phyloP scores from a whole-genome alignment of 148 eudicot genomes.

The Vaccinium macrocarpon region DNA sequence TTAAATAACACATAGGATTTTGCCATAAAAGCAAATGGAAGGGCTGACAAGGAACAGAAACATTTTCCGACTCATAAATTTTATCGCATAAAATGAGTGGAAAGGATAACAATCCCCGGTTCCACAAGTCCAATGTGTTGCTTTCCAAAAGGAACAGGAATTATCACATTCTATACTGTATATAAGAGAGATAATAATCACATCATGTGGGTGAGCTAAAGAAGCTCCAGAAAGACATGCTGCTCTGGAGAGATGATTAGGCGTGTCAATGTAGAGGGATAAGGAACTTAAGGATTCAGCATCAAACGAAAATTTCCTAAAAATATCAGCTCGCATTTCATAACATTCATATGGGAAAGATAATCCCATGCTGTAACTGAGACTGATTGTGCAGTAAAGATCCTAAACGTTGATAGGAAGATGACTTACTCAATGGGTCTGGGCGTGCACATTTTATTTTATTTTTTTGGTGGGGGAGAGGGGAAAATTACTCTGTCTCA shows the following conservation, averaged over 20 bases:
- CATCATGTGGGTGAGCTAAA: neutral
- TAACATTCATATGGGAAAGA: too few species aligned
- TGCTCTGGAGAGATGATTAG: too few species aligned
- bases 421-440: too few species aligned
- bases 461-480: neutral
- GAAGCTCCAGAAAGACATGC: too few species aligned
- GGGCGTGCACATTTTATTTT: neutral
- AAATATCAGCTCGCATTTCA: too few species aligned
- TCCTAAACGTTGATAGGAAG: too few species aligned
- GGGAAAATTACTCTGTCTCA: neutral
- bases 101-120: neutral
- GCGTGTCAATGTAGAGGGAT: too few species aligned
- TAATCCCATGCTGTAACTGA: too few species aligned
- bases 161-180: neutral
- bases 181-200: neutral
- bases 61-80: neutral
- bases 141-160: too few species aligned
- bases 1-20: neutral
- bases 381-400: too few species aligned
- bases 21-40: neutral
- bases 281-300: too few species aligned
- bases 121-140: neutral
- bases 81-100: neutral
- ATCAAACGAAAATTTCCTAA: too few species aligned
- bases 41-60: neutral